phyloP scores from a whole-genome alignment of 2,329 filamentous ascomycete genomes.

The Fusarium phyllophilum region DNA sequence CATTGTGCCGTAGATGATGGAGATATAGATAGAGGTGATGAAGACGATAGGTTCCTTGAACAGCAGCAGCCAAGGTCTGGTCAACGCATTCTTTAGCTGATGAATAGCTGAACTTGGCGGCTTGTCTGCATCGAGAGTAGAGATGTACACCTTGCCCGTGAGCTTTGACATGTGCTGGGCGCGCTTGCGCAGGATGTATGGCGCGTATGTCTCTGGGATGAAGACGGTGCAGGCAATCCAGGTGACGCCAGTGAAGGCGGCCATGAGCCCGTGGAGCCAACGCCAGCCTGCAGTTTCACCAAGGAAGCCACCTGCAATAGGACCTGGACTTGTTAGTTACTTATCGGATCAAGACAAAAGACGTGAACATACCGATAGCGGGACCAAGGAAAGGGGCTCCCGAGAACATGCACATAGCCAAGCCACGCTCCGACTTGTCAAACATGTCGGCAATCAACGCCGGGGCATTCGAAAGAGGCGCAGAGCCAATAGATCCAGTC shows the following conservation, averaged over 20 bases:
- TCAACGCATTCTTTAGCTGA: constrained; percentile 55
- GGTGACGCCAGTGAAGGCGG: constrained; percentile 54
- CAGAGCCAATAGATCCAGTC: neutral
- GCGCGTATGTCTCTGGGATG: constrained; percentile 51
- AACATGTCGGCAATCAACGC: constrained; percentile 46
- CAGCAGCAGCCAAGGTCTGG: constrained; percentile 73
- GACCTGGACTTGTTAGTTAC: constrained; percentile 46
- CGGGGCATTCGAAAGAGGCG: constrained; percentile 7
- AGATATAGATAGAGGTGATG: constrained; percentile 71
- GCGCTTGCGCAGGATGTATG: constrained; percentile 34
- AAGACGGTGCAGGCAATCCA: constrained; percentile 53
- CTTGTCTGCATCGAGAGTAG: constrained; percentile 57
- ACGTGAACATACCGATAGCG: neutral
- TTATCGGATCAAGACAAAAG: accelerated
- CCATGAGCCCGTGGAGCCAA: constrained; percentile 52
- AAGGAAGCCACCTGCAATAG: constrained; percentile 67
- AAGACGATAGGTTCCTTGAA: constrained; percentile 77
- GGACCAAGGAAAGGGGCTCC: constrained; percentile 54
- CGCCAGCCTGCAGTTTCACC: constrained; percentile 66
- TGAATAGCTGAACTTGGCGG: constrained; percentile 49
- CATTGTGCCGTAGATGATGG: constrained; percentile 52
- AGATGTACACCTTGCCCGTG: constrained; percentile 41
- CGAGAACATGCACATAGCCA: constrained; percentile 65
- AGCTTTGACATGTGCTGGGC: constrained; percentile 36
- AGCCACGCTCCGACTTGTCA: constrained; percentile 57